These are phyloP conservation scores for Setaria italica DNA, from an alignment of 202 grass and related monocot species.

Conservation along the genomic window DNA sequence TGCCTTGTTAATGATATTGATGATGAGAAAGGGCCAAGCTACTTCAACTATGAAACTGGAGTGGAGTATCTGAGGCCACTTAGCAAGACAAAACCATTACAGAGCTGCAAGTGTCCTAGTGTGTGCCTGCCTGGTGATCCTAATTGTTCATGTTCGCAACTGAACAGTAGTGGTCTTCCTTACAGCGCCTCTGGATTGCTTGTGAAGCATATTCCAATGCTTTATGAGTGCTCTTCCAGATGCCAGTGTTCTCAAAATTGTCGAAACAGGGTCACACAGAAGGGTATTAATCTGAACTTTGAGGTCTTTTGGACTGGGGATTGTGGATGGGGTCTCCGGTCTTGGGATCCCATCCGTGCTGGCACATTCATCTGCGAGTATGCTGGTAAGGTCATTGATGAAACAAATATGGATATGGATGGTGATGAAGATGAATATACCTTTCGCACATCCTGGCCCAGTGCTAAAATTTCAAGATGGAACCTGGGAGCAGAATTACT, in stretches of 20 bases:
- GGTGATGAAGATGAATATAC: conserved; percentile 52
- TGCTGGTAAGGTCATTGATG: conserved; percentile 62
- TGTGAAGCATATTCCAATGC: conserved; percentile 42
- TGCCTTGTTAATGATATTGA: conserved; percentile 74
- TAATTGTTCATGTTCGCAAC: conserved; percentile 53
- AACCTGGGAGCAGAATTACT: conserved; percentile 68
- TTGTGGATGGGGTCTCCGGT: conserved; percentile 64
- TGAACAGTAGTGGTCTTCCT: conserved; percentile 66
- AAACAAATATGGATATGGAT: conserved; percentile 25
- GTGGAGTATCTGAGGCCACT: conserved; percentile 42
- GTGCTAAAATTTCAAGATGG: conserved; percentile 56
- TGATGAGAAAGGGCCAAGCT: conserved; percentile 42
- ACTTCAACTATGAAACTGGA: conserved; percentile 65
- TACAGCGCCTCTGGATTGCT: conserved; percentile 61
- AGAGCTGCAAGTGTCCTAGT: conserved; percentile 61
- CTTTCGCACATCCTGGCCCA: conserved; percentile 42
- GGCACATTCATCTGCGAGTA: conserved; percentile 70
- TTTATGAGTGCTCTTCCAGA: conserved; percentile 67
- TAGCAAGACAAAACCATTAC: conserved; percentile 42
- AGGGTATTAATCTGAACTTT: conserved; percentile 64
- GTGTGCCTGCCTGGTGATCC: conserved; percentile 70
- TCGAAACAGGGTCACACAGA: conserved; percentile 74
- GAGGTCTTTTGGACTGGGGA: conserved; percentile 67
- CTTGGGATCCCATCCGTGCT: conserved; percentile 69
- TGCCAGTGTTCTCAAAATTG: conserved; percentile 66